A percentile compares a stretch with the other conserved stretches of the same genome.
These are phyloP conservation scores for Gracilaria vermiculophylla DNA, from an alignment of 23 red algal species.

Conservation along the genomic window DNA sequence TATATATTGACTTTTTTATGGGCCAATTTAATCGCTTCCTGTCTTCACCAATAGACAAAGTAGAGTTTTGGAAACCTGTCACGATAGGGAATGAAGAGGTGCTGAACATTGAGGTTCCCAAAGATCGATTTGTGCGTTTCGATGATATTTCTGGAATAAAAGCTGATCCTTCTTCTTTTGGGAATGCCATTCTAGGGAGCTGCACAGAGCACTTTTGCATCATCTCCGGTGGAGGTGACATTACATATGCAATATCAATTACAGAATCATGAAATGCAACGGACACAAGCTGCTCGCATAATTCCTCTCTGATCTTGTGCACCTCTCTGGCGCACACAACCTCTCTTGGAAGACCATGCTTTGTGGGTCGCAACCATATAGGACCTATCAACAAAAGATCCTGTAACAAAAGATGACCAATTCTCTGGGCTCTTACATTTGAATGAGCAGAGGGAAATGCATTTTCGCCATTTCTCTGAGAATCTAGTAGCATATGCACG, in stretches of 20 bases:
- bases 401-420: not conserved
- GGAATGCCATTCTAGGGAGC: not conserved
- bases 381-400: not conserved
- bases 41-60: not conserved
- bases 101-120: not conserved
- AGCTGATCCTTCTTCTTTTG: not conserved
- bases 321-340: not conserved
- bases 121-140: not conserved
- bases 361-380: not conserved
- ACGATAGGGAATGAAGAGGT: not conserved
- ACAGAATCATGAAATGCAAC: not conserved
- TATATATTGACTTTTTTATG: not conserved
- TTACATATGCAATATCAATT: not conserved
- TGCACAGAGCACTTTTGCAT: not conserved
- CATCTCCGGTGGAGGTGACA: not conserved
- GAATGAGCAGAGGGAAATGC: not conserved
- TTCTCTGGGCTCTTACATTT: not conserved
- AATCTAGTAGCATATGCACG: not conserved
- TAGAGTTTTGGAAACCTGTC: not conserved
- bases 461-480: not conserved
- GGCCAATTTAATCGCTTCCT: not conserved
- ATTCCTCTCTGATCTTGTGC: not conserved
- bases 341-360: not conserved
- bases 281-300: not conserved
- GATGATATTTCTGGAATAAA: not conserved